These are phyloP conservation scores for Oryza punctata DNA, from an alignment of 176 grass and related monocot genomes.

Conservation along the genomic window DNA sequence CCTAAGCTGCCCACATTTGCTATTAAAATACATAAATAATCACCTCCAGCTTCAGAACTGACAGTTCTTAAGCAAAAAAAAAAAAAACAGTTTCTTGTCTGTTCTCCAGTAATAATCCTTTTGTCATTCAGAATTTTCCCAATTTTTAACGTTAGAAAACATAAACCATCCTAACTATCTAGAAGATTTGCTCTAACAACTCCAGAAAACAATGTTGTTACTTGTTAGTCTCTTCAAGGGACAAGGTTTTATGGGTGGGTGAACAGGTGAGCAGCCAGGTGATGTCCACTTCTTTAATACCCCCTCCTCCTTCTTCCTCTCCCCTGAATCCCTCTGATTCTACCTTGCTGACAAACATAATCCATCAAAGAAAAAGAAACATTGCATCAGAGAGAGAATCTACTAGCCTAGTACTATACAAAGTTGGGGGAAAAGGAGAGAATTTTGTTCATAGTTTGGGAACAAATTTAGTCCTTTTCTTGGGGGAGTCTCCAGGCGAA, in stretches of 20 bases:
- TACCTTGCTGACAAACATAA: constrained; percentile 33
- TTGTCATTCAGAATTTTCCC: too few relatives aligned
- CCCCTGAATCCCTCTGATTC: neutral
- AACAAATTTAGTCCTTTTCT: constrained; percentile 24
- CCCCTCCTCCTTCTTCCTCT: neutral
- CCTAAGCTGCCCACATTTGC: neutral
- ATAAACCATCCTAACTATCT: neutral
- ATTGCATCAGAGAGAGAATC: too few relatives aligned
- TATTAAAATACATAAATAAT: neutral
- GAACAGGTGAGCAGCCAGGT: neutral
- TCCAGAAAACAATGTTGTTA: neutral
- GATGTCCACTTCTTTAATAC: constrained; percentile 4
- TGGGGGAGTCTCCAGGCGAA: constrained; percentile 28
- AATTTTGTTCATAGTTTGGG: neutral
- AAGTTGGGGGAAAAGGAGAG: neutral
- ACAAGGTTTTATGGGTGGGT: neutral
- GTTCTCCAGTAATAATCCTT: neutral
- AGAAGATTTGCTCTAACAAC: neutral
- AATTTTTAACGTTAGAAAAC: neutral
- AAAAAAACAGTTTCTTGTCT: neutral
- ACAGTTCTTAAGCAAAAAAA: neutral
- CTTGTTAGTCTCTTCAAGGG: neutral
- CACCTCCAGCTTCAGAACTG: too few relatives aligned
- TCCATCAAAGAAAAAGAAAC: neutral
- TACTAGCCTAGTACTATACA: too few relatives aligned